Conservation (phyloP, 2,329 filamentous ascomycete genomes). For the Fusarium nanum region DNA sequence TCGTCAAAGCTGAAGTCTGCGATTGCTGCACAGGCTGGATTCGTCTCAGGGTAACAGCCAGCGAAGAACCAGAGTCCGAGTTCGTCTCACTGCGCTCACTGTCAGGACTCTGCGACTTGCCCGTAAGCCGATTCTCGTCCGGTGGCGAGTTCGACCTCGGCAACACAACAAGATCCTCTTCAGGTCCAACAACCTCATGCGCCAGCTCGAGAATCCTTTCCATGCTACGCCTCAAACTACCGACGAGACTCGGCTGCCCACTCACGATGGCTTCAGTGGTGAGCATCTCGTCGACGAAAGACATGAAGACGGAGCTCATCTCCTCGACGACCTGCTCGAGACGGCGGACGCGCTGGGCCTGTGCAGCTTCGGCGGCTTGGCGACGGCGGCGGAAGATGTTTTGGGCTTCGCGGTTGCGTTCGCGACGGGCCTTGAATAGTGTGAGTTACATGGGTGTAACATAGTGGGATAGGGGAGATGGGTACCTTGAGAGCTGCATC, state of each 20-base stretch:
- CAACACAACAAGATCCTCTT: conserved; percentile 36
- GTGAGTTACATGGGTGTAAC: conserved; percentile 9
- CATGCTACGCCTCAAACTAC: conserved; percentile 37
- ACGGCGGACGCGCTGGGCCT: conserved; percentile 42
- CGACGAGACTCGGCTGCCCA: conserved; percentile 34
- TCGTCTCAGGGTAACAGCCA: conserved; percentile 14
- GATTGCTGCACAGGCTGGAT: conserved; percentile 5
- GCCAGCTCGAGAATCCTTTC: conserved; percentile 41
- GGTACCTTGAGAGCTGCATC: conserved; percentile 44
- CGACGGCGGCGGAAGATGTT: conserved; percentile 46
- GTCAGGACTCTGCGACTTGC: conserved; percentile 9
- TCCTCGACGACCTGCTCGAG: conserved; percentile 47
- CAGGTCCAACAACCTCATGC: conserved; percentile 43
- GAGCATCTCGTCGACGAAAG: conserved; percentile 47
- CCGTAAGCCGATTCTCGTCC: not conserved
- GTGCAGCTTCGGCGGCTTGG: conserved; percentile 46
- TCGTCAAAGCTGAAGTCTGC: conserved; percentile 1
- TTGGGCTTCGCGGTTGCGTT: conserved; percentile 48
- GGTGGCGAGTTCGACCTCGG: conserved; percentile 16
- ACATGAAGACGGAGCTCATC: conserved; percentile 47
- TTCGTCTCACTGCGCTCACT: conserved; percentile 22
- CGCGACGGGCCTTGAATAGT: conserved; percentile 40
- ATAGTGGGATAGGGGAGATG: not conserved
- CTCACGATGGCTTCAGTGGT: conserved; percentile 41
- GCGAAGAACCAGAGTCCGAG: conserved; percentile 12